These are phyloP conservation scores for Paraconiothyrium sp. DNA, from an alignment of 2,329 filamentous ascomycete species.

Conservation along the genomic window DNA sequence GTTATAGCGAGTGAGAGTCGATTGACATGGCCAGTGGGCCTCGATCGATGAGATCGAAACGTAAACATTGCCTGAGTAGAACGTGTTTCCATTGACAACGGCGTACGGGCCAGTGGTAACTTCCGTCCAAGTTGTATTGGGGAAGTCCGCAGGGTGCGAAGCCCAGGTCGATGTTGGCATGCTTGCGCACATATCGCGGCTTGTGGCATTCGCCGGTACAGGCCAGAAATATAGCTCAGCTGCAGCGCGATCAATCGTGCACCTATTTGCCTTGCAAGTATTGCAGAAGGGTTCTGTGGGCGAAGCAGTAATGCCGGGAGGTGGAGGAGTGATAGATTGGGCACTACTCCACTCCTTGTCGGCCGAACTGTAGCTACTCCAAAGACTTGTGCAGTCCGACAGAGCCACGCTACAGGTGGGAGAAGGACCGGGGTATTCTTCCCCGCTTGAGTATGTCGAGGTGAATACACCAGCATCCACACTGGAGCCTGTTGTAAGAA, in stretches of 20 bases:
- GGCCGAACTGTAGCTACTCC: constrained; percentile 19
- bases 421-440: constrained; percentile 15
- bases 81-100: constrained; percentile 23
- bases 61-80: constrained; percentile 30
- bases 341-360: constrained; percentile 16
- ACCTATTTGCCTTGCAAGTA: constrained; percentile 22
- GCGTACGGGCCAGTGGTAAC: constrained; percentile 28
- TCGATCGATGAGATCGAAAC: constrained; percentile 16
- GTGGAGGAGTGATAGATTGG: not conserved
- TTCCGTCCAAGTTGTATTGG: constrained; percentile 24
- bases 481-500: constrained; percentile 2
- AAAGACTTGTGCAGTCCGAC: constrained; percentile 22
- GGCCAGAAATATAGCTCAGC: constrained; percentile 29
- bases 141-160: constrained; percentile 14
- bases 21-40: constrained; percentile 10
- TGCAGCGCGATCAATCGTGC: constrained; percentile 22
- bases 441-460: not conserved
- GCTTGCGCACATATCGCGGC: constrained; percentile 25
- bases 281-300: constrained; percentile 21
- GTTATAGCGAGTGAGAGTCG: constrained; percentile 19
- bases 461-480: not conserved
- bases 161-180: constrained; percentile 16
- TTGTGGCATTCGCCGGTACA: constrained; percentile 20
- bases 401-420: constrained; percentile 27
- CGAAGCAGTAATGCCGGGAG: not conserved